Evolutionary conservation across 345 rosid genomes (phyloP).

Genomic region (Syzygium oleosum): DNA sequence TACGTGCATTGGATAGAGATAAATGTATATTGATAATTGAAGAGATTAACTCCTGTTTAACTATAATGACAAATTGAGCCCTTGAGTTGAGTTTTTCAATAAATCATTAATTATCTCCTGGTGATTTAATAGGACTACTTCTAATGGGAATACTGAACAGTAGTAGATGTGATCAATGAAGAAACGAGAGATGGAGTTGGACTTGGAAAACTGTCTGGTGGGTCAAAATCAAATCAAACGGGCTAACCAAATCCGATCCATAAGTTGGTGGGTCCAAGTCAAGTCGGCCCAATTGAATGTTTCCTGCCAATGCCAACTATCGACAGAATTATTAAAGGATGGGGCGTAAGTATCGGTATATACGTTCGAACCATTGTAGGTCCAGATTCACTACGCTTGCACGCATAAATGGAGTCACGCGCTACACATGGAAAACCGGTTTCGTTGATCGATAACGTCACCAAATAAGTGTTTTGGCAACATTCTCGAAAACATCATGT

Average conservation of each 20-base stretch:
- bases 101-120: background rate
- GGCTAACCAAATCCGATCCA: background rate
- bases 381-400: background rate
- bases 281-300: background rate
- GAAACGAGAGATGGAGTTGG: conserved; percentile 3
- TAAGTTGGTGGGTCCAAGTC: background rate
- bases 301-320: background rate
- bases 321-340: background rate
- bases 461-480: background rate
- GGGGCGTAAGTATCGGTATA: background rate
- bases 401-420: background rate
- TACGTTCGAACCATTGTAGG: background rate
- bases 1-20: background rate
- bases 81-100: background rate
- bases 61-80: background rate
- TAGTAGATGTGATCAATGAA: background rate
- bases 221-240: background rate
- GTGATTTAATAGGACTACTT: background rate
- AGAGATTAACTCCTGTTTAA: background rate
- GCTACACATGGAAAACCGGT: background rate
- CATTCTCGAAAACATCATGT: background rate
- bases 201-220: background rate
- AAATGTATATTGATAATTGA: background rate
- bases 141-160: background rate
- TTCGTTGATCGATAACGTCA: background rate